A percentile compares a stretch with the other conserved stretches of the same genome.
Evolutionary conservation across 1,139 yeast species (phyloP).

Genomic region (Kazachstania sp.): DNA sequence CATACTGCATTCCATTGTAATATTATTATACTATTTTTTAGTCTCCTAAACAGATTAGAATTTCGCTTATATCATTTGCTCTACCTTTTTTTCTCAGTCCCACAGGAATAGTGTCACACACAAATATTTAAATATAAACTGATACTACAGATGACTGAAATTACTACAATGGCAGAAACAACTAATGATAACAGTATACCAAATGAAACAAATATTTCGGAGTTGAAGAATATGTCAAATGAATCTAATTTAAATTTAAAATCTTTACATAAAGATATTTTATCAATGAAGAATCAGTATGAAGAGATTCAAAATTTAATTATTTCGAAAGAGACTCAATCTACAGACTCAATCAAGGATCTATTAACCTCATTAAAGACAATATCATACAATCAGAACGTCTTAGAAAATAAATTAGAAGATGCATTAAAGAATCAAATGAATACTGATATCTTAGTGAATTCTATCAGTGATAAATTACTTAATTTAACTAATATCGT

Average conservation of each 20-base stretch:
- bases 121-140: too few species aligned
- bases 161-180: too few species aligned
- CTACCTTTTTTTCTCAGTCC: too few species aligned
- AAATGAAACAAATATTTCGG: not conserved
- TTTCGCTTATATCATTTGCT: too few species aligned
- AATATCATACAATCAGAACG: slow-evolving; percentile 29
- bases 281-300: slow-evolving; percentile 8
- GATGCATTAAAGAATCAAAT: slow-evolving; percentile 30
- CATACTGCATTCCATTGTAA: too few species aligned
- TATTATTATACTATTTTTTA: too few species aligned
- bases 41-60: too few species aligned
- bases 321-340: slow-evolving; percentile 14
- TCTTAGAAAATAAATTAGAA: slow-evolving; percentile 29
- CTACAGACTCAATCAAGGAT: slow-evolving; percentile 16
- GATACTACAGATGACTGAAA: too few species aligned
- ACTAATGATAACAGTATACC: too few species aligned
- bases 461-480: slow-evolving; percentile 21
- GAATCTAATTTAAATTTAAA: not conserved
- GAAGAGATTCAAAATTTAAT: slow-evolving; percentile 14
- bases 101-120: too few species aligned
- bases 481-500: slow-evolving; percentile 9
- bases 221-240: not conserved
- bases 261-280: not conserved
- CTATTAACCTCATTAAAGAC: slow-evolving; percentile 23
- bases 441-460: slow-evolving; percentile 30